Conservation (phyloP, 2,329 filamentous ascomycete genomes). For the Penicillium sp. region DNA sequence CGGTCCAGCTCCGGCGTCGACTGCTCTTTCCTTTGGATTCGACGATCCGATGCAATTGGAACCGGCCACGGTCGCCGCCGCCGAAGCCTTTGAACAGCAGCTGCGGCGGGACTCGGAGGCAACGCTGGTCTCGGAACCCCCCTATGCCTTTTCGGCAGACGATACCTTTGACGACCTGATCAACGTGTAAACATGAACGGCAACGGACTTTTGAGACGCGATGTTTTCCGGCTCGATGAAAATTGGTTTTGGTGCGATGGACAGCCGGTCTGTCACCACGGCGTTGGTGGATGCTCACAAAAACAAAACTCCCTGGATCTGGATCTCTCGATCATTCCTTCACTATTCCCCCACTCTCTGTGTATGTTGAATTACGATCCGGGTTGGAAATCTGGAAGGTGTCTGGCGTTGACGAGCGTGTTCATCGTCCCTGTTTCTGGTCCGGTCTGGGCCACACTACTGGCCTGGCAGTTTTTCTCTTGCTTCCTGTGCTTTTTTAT, state of each 20-base stretch:
- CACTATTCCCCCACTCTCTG: background rate
- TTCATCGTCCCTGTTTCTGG: background rate
- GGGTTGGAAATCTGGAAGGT: background rate
- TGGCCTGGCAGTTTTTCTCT: too few species aligned
- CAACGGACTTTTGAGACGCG: too few species aligned
- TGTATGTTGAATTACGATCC: background rate
- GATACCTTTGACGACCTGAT: slow-evolving; percentile 36
- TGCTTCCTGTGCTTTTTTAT: too few species aligned
- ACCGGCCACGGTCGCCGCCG: slow-evolving; percentile 13
- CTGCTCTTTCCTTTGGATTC: slow-evolving; percentile 32
- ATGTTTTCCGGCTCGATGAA: too few species aligned
- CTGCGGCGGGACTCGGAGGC: slow-evolving; percentile 31
- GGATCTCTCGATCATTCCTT: background rate
- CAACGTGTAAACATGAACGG: slow-evolving; percentile 27
- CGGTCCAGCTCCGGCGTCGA: background rate
- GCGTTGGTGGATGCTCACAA: too few species aligned
- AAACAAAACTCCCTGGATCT: too few species aligned
- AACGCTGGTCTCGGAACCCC: slow-evolving; percentile 29
- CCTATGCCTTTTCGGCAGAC: slow-evolving; percentile 31
- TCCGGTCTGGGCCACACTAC: too few species aligned
- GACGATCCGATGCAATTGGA: slow-evolving; percentile 33
- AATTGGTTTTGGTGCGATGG: too few species aligned
- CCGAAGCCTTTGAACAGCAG: slow-evolving; percentile 29
- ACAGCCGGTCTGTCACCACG: too few species aligned
- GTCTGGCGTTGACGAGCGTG: too few species aligned